These are phyloP conservation scores for Solanum gandarillasii DNA, from an alignment of 257 asterid species.

Conservation along the genomic window DNA sequence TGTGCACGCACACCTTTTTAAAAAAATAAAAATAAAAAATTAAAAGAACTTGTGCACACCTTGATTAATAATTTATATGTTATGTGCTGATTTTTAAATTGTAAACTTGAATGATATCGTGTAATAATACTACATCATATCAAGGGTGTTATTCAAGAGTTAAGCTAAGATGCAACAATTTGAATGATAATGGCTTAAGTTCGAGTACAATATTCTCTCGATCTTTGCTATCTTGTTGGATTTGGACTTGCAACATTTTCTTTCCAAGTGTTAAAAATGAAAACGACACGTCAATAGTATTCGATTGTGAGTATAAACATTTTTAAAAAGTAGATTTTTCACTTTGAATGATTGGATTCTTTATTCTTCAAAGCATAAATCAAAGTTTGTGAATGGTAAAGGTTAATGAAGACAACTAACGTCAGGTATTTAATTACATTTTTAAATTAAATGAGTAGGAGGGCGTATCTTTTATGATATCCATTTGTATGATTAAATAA, in stretches of 20 bases:
- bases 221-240: background rate
- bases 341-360: background rate
- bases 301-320: background rate
- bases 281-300: background rate
- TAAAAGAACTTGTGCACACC: background rate
- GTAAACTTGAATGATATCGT: background rate
- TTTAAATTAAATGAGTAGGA: background rate
- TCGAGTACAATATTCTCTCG: too few relatives aligned
- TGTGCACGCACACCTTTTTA: background rate
- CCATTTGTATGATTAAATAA: background rate
- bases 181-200: background rate
- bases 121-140: background rate
- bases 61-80: background rate
- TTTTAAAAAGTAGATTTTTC: background rate
- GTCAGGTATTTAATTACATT: background rate
- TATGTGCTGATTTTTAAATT: too few relatives aligned
- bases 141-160: background rate
- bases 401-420: background rate
- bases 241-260: background rate
- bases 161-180: background rate
- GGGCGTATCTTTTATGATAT: background rate
- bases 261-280: background rate
- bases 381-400: background rate
- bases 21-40: too few relatives aligned
- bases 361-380: background rate